Evolutionary conservation across 2,329 filamentous ascomycete species (phyloP).

Genomic region (Ophiocordyceps sinensis): DNA sequence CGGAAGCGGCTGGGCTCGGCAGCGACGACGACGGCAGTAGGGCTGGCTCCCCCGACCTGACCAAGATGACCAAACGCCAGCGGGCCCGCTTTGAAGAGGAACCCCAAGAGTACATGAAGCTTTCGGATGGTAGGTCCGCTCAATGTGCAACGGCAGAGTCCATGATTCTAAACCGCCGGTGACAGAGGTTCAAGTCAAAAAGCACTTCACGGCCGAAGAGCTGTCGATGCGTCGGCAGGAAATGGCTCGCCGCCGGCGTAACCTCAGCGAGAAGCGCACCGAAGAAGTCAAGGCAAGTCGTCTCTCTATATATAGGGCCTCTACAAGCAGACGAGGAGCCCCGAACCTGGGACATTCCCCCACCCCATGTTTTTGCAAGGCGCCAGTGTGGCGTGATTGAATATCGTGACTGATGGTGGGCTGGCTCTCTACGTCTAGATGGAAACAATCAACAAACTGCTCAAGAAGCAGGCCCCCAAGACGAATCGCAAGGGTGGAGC

Average conservation of each 20-base stretch:
- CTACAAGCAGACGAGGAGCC: no score
- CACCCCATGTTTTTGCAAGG: neutral
- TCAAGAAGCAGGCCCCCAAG: constrained; percentile 76
- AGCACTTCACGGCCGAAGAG: constrained; percentile 46
- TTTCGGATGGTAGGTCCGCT: constrained; percentile 38
- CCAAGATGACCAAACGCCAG: constrained; percentile 47
- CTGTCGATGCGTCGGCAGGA: constrained; percentile 47
- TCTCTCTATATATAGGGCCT: constrained; percentile 1
- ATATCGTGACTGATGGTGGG: no score
- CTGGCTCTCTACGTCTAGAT: constrained; percentile 34
- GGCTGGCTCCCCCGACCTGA: constrained; percentile 36
- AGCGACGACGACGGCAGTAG: constrained; percentile 31
- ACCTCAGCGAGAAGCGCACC: constrained; percentile 49
- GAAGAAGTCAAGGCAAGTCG: constrained; percentile 44
- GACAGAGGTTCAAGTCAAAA: constrained; percentile 49
- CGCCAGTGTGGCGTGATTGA: no score
- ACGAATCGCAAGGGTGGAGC: constrained; percentile 39
- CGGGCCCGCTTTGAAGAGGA: constrained; percentile 43
- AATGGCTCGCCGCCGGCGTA: constrained; percentile 46
- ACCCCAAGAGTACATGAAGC: constrained; percentile 41
- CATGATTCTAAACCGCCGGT: neutral
- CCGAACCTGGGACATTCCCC: neutral
- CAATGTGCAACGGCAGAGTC: neutral
- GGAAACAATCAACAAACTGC: constrained; percentile 81
- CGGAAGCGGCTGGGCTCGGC: constrained; percentile 22